A percentile compares a stretch with the other conserved stretches of the same genome.
Evolutionary conservation across 768 basidiomycete genomes (phyloP).

Genomic region (Pisolithus orientalis): DNA sequence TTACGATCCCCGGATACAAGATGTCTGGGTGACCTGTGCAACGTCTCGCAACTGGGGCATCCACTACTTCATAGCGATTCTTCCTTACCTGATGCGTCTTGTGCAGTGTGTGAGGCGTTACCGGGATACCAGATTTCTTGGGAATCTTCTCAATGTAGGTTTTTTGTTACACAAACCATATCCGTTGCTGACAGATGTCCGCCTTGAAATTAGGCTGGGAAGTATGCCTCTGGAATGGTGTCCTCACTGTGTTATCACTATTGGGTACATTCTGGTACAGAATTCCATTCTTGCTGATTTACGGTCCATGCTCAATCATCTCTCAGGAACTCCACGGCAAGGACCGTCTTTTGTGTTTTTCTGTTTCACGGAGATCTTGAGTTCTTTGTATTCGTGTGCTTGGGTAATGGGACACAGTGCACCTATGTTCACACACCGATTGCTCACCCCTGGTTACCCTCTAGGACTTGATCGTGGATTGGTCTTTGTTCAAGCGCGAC

Average conservation of each 20-base stretch:
- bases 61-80: conserved; percentile 48
- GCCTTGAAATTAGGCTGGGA: conserved; percentile 58
- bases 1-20: conserved; percentile 32
- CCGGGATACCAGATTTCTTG: conserved; percentile 60
- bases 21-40: conserved; percentile 39
- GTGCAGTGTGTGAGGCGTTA: conserved; percentile 88
- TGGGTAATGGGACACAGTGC: conserved; percentile 54
- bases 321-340: conserved; percentile 26
- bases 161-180: conserved; percentile 6
- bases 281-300: not conserved
- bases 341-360: conserved; percentile 59
- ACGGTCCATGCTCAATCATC: not conserved
- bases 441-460: not conserved
- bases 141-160: conserved; percentile 85
- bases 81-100: conserved; percentile 74
- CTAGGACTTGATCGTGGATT: conserved; percentile 86
- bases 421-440: not conserved
- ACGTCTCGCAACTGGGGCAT: conserved; percentile 50
- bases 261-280: conserved; percentile 66
- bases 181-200: not conserved
- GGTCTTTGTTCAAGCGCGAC: conserved; percentile 70
- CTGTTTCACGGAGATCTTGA: conserved; percentile 56
- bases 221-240: conserved; percentile 67
- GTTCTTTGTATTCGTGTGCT: conserved; percentile 61
- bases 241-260: conserved; percentile 63